phyloP scores from a whole-genome alignment of 225 moss, liverwort and hornwort genomes.

The Ulota crispa region DNA sequence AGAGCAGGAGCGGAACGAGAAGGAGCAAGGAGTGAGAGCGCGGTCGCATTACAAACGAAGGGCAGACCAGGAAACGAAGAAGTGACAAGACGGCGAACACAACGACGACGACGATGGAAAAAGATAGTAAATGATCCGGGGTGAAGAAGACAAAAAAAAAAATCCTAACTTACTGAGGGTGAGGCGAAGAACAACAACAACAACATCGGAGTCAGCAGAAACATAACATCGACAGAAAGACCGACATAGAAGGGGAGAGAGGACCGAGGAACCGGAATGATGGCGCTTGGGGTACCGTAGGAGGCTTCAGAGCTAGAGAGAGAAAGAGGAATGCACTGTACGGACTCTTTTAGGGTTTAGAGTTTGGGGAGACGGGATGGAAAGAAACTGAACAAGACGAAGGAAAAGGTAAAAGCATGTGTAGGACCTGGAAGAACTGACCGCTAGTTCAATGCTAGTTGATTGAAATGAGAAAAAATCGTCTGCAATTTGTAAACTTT shows the following conservation, averaged over 20 bases:
- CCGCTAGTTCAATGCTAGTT: too few relatives aligned
- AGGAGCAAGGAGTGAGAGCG: background rate
- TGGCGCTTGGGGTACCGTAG: background rate
- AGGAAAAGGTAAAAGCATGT: background rate
- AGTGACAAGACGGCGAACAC: background rate
- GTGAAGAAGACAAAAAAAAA: background rate
- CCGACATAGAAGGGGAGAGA: background rate
- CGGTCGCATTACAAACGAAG: constrained; percentile 1
- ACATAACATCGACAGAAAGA: background rate
- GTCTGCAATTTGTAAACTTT: too few relatives aligned
- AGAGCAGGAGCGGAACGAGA: background rate
- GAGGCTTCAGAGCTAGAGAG: background rate
- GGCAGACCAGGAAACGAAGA: background rate
- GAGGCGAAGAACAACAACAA: background rate
- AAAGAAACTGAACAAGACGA: background rate
- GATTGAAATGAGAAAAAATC: too few relatives aligned
- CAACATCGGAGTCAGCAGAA: background rate
- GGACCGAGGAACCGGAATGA: background rate
- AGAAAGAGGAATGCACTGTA: background rate
- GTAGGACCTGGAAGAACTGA: too few relatives aligned
- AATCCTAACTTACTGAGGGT: background rate
- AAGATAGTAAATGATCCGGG: background rate
- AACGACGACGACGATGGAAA: background rate
- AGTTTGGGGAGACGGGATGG: background rate
- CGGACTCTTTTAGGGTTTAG: background rate